phyloP scores from a whole-genome alignment of 371 early-diverging fungal genomes.

The Mortierella sp. region DNA sequence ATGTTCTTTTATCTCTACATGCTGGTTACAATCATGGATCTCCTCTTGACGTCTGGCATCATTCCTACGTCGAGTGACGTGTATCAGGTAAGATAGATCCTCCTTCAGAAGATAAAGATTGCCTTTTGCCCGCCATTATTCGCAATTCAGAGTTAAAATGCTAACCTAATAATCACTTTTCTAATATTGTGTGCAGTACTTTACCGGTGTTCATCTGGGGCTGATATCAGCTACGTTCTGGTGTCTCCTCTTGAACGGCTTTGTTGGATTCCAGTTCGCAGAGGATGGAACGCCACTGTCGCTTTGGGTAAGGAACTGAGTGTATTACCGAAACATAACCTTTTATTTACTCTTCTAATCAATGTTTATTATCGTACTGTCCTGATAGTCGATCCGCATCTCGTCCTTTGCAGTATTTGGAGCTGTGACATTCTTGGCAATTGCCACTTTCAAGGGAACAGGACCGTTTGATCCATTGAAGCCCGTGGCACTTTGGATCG shows the following conservation, averaged over 20 bases:
- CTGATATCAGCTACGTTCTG: conserved; percentile 88
- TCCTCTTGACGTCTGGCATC: conserved; percentile 89
- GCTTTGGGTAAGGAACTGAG: conserved; percentile 82
- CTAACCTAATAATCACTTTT: not conserved
- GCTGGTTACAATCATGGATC: conserved; percentile 83
- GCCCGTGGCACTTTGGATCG: conserved; percentile 87
- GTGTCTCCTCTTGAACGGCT: conserved; percentile 93
- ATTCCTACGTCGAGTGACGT: conserved; percentile 83
- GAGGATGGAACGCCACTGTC: conserved; percentile 95
- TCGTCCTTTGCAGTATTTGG: conserved; percentile 83
- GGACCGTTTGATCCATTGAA: conserved; percentile 69
- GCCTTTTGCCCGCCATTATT: not conserved
- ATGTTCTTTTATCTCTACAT: conserved; percentile 97
- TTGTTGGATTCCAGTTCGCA: conserved; percentile 96
- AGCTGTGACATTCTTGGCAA: conserved; percentile 80
- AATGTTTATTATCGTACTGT: no score
- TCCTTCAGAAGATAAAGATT: no score
- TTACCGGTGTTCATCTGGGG: conserved; percentile 87
- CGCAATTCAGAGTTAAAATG: no score
- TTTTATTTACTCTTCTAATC: no score
- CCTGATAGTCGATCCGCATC: conserved; percentile 75
- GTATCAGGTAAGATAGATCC: conserved; percentile 78
- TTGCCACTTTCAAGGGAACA: conserved; percentile 82
- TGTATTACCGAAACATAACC: no score
- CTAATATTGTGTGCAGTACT: conserved; percentile 71